A percentile compares a stretch with the other conserved stretches of the same genome.
These are phyloP conservation scores for Magnaporthiopsis poae DNA, from an alignment of 2,329 filamentous ascomycete genomes.

Conservation along the genomic window DNA sequence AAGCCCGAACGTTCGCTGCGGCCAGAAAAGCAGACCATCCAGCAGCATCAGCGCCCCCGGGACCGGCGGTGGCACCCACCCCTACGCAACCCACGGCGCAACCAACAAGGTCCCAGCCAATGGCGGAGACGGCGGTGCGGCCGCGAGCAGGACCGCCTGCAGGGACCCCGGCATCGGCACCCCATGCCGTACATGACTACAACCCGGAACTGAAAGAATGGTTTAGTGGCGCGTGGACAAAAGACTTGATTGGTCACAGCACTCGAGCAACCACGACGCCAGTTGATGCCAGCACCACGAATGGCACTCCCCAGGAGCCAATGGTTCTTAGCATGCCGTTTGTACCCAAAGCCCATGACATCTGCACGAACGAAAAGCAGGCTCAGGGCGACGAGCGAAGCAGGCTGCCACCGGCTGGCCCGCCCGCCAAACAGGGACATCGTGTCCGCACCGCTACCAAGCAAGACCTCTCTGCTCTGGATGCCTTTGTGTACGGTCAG, in stretches of 20 bases:
- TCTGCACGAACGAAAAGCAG: neutral
- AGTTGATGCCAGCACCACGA: neutral
- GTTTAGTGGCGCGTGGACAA: neutral
- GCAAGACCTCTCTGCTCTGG: constrained; percentile 12
- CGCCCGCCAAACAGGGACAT: neutral
- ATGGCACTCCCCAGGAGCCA: neutral
- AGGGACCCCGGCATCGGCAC: neutral
- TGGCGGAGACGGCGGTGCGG: neutral
- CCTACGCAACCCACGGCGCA: neutral
- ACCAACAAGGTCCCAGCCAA: neutral
- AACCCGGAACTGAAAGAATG: neutral
- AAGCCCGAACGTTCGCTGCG: neutral
- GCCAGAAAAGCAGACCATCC: neutral
- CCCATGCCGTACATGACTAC: neutral
- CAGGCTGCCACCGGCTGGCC: neutral
- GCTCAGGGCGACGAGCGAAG: neutral
- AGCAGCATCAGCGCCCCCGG: neutral
- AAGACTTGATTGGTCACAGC: neutral
- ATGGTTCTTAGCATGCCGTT: neutral
- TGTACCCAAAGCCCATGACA: neutral
- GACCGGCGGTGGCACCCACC: neutral
- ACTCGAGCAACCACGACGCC: neutral
- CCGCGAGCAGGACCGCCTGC: neutral
- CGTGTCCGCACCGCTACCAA: neutral
- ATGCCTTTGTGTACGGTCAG: constrained; percentile 20